A percentile compares a stretch with the other conserved stretches of the same genome.
These are phyloP conservation scores for Porphyra umbilicalis DNA, from an alignment of 31 red algal species.

Conservation along the genomic window DNA sequence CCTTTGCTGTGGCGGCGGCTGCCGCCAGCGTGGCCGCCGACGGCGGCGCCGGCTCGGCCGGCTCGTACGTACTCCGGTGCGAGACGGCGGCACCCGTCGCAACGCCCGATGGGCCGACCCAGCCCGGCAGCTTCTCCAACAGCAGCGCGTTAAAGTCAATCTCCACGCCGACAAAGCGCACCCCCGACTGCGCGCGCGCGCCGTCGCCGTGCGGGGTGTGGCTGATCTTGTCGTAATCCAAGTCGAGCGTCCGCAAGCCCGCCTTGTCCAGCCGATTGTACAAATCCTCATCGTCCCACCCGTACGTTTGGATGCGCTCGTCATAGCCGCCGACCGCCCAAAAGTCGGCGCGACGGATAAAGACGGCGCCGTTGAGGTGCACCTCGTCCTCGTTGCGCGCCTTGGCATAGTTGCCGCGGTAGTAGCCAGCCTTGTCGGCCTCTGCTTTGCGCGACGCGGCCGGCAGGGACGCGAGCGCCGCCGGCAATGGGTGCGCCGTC, in stretches of 20 bases:
- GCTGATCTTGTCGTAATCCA: constrained; percentile 18
- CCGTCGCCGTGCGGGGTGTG: constrained; percentile 22
- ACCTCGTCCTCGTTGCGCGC: constrained; percentile 27
- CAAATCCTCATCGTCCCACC: constrained; percentile 41
- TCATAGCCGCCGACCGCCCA: constrained; percentile 27
- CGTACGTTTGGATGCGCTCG: constrained; percentile 35
- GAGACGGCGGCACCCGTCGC: background rate
- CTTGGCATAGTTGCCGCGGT: constrained; percentile 12
- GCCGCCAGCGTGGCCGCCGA: background rate
- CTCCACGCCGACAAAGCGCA: constrained; percentile 8
- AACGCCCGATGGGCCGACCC: constrained; percentile 2
- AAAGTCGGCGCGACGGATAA: constrained; percentile 17
- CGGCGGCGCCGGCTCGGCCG: background rate
- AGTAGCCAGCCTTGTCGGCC: background rate
- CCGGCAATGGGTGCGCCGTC: constrained; percentile 27
- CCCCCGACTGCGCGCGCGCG: constrained; percentile 8
- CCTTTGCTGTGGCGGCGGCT: background rate
- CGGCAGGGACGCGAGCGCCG: background rate
- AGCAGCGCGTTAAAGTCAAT: constrained; percentile 31
- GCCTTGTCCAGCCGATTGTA: constrained; percentile 9
- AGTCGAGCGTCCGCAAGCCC: background rate
- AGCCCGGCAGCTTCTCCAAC: constrained; percentile 13
- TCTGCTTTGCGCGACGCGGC: background rate
- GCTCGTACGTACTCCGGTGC: background rate
- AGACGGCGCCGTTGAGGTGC: constrained; percentile 27